Percentiles rank a stretch among this genome's conserved stretches.
Conservation (phyloP, 306 rosid species). For the Begonia masoniana region DNA sequence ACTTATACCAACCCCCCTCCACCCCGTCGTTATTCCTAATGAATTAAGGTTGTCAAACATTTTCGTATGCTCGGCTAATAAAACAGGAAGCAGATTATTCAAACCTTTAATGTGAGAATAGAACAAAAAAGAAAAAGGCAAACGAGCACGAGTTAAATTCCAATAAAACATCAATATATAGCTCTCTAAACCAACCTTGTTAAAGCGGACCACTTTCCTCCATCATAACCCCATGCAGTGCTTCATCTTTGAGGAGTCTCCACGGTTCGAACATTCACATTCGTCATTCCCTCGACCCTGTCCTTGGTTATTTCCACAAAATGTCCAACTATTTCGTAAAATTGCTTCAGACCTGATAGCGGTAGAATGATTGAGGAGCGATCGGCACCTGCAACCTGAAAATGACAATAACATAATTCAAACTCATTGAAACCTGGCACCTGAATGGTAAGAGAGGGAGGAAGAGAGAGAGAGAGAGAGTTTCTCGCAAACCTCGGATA, state of each 20-base stretch:
- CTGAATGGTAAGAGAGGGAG: not conserved
- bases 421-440: slow-evolving; percentile 1
- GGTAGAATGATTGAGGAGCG: slow-evolving; percentile 98
- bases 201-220: not conserved
- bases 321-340: slow-evolving; percentile 95
- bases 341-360: slow-evolving; percentile 90
- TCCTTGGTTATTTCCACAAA: slow-evolving; percentile 98
- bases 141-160: not conserved
- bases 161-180: not conserved
- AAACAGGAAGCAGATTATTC: not conserved
- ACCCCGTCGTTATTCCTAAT: not conserved
- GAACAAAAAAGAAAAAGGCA: not conserved
- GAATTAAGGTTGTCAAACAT: not conserved
- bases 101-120: not conserved
- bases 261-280: slow-evolving; percentile 86
- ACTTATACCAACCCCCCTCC: not conserved
- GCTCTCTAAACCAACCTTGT: not conserved
- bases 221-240: slow-evolving; percentile 12
- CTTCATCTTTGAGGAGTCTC: slow-evolving; percentile 87
- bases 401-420: slow-evolving; percentile 6
- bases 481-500: slow-evolving; percentile 60
- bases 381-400: slow-evolving; percentile 98
- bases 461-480: not conserved
- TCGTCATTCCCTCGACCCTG: slow-evolving; percentile 84
- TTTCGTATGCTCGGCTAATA: not conserved